These are phyloP conservation scores for Trametopsis cervina DNA, from an alignment of 768 basidiomycete genomes.

Conservation along the genomic window DNA sequence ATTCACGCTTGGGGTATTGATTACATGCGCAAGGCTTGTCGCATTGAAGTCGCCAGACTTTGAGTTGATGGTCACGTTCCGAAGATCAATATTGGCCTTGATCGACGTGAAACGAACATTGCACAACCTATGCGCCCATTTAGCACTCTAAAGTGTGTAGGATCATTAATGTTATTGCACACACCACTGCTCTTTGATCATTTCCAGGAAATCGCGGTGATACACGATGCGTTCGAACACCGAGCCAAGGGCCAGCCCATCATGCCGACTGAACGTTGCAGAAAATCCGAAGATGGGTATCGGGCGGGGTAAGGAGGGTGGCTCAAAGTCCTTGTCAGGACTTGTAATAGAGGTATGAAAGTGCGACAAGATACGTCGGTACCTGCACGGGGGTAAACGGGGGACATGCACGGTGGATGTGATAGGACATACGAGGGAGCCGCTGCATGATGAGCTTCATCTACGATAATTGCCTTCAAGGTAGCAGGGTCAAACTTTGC, in stretches of 20 bases:
- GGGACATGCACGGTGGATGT: not conserved
- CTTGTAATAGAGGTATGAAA: slow-evolving; percentile 65
- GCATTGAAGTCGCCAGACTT: slow-evolving; percentile 78
- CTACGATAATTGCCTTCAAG: slow-evolving; percentile 76
- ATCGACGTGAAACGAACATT: slow-evolving; percentile 83
- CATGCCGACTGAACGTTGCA: slow-evolving; percentile 90
- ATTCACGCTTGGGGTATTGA: slow-evolving; percentile 78
- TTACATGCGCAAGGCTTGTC: slow-evolving; percentile 66
- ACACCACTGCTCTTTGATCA: slow-evolving; percentile 91
- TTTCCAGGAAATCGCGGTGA: slow-evolving; percentile 83
- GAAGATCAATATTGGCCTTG: slow-evolving; percentile 64
- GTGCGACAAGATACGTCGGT: slow-evolving; percentile 75
- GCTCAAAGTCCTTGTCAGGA: slow-evolving; percentile 38
- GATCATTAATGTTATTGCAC: slow-evolving; percentile 4
- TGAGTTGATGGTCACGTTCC: slow-evolving; percentile 56
- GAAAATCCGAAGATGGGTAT: slow-evolving; percentile 92
- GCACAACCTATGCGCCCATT: slow-evolving; percentile 53
- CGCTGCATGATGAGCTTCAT: slow-evolving; percentile 95
- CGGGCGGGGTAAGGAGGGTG: slow-evolving; percentile 33
- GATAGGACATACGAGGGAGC: slow-evolving; percentile 68
- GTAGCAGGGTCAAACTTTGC: slow-evolving; percentile 64
- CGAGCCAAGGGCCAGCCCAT: slow-evolving; percentile 80
- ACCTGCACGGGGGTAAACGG: slow-evolving; percentile 35
- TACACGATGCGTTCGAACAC: slow-evolving; percentile 91
- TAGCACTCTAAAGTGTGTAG: not conserved